Base-by-base conservation (phyloP, 805 yeast genomes). In the Candida maris region DNA sequence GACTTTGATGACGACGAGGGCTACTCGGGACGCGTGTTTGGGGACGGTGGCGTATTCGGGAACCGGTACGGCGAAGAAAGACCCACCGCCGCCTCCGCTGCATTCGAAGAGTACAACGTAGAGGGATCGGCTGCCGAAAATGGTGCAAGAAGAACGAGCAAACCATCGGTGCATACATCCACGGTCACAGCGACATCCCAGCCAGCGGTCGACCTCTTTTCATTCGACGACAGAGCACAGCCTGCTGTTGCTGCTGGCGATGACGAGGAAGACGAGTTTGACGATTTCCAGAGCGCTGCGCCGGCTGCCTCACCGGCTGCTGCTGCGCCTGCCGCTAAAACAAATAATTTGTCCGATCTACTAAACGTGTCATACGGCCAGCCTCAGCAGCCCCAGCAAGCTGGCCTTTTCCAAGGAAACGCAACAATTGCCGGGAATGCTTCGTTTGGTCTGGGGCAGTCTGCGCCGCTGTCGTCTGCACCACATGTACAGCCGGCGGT, bases 221-320 rank as follows among this genome's bases (percentile, higher is more conserved):
- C 70, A 19, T 69, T 73, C 42, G 73, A 65, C 35, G 64, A 57
- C 19, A 46, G 55, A 15, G 37, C 51, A 5, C 29, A 49, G 10
- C 39, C 60, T 18, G 34, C 47, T 9, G 38, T 52, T 23, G 40
- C 48, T 2, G 44, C 45, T 14, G 49, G 30, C 15, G 38, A 38
- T 15, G 45, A 40, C 17, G 51, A 73, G 38, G 87, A 78, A 37
- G 86, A 82, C 45, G 93, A 84, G 27, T 85, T 85, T 56, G 87
- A 83, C 45, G 93, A 84, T 46, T 84, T 84, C 70, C 91, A 84
- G 59, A 62, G 70, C 40, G 83, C 87, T 9, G 77, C 74, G 4
- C 79, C 82, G 6, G 61, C 63, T 12, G 21, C 45, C 4, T 12
- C 44, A 13, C n/a, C n/a, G n/a, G 57, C 47, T 7, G 26, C 45